Conservation (phyloP, 2,329 filamentous ascomycete species). For the Aspergillus sp. region DNA sequence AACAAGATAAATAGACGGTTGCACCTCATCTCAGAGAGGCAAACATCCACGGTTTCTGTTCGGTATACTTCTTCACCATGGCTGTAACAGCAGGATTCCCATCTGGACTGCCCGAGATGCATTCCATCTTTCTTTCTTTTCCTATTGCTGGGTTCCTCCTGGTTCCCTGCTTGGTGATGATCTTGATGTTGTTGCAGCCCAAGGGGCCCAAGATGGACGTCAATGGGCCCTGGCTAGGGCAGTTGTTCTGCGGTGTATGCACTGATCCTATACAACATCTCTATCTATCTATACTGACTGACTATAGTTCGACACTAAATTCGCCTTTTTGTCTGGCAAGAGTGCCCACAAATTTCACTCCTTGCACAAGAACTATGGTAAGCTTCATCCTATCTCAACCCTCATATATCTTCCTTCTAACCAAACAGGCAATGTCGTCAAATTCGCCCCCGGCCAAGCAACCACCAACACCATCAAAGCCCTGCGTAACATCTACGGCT, state of each 20-base stretch:
- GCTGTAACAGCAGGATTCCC: no score
- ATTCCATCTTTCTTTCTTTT: no score
- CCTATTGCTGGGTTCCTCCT: no score
- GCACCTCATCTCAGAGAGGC: no score
- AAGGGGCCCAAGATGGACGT: constrained; percentile 15
- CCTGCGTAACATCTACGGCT: constrained; percentile 19
- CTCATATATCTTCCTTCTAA: not conserved
- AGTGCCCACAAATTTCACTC: constrained; percentile 16
- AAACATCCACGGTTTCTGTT: no score
- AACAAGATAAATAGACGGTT: no score
- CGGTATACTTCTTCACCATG: no score
- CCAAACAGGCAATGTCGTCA: constrained; percentile 12
- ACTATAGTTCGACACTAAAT: constrained; percentile 14
- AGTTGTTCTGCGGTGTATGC: constrained; percentile 15
- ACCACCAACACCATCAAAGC: constrained; percentile 20
- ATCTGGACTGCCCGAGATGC: no score
- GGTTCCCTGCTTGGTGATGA: constrained; percentile 10
- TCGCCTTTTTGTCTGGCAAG: constrained; percentile 12
- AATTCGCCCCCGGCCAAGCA: constrained; percentile 19
- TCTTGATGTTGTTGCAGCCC: constrained; percentile 10
- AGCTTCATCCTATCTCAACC: not conserved
- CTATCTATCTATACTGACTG: not conserved
- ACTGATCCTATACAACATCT: not conserved
- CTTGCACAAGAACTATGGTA: constrained; percentile 16
- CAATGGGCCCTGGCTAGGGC: constrained; percentile 10